Percentiles rank a stretch among this genome's conserved stretches.
Evolutionary conservation across 78 protist genomes (phyloP).

Genomic region (Isochrysis galbana): DNA sequence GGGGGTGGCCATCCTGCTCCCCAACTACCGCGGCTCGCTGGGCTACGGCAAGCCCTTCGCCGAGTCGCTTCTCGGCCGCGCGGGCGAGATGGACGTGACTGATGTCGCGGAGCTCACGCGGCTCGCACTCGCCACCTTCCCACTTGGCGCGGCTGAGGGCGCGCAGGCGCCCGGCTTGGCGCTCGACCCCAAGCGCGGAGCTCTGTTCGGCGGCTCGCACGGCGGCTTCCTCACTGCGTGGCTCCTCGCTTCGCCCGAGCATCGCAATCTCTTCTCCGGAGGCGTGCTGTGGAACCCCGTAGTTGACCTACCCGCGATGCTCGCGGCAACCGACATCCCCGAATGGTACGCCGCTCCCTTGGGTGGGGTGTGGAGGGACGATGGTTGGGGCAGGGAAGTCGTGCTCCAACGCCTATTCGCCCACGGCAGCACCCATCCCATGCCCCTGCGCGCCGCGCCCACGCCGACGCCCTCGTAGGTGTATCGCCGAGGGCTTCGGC

Average conservation of each 20-base stretch:
- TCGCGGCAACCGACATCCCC: not conserved
- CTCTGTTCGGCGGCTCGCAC: conserved; percentile 8
- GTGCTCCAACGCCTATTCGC: no score
- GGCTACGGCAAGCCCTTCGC: not conserved
- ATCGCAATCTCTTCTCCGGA: not conserved
- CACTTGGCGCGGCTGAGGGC: no score
- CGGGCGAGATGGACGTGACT: not conserved
- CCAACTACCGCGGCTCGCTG: conserved; percentile 29
- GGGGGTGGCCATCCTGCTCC: not conserved
- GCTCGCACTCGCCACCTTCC: not conserved
- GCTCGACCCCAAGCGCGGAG: not conserved
- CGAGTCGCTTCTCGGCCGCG: not conserved
- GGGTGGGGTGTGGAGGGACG: no score
- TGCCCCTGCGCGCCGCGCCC: no score
- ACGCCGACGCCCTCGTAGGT: not conserved
- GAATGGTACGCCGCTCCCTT: no score
- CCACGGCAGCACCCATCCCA: no score
- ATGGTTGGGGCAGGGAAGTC: no score
- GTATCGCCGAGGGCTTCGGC: not conserved
- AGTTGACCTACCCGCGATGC: not conserved
- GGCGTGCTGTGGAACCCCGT: conserved; percentile 16
- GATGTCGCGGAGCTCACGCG: not conserved
- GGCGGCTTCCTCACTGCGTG: conserved; percentile 17
- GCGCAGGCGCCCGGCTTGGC: no score
- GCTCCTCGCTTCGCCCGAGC: not conserved